A percentile compares a stretch with the other conserved stretches of the same genome.
Evolutionary conservation across 164 flowering plant genomes (phyloP).

Genomic region (Sextonia rubra): DNA sequence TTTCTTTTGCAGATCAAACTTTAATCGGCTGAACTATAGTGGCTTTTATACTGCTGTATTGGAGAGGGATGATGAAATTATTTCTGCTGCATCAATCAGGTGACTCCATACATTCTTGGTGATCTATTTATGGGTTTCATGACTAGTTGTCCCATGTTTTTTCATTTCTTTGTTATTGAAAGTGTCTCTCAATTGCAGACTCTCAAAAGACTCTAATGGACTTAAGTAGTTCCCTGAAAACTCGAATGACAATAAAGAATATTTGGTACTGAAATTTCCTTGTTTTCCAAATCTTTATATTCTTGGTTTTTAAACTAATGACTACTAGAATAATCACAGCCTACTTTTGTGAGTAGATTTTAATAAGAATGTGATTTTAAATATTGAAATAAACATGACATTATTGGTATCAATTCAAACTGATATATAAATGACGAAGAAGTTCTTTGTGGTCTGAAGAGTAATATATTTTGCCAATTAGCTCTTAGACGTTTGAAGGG

Average conservation of each 20-base stretch:
- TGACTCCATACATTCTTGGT: slow-evolving; percentile 13
- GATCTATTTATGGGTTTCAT: neutral
- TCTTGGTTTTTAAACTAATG: neutral
- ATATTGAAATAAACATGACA: no score
- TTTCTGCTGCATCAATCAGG: slow-evolving; percentile 95
- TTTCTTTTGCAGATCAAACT: slow-evolving; percentile 65
- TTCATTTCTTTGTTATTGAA: neutral
- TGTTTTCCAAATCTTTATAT: neutral
- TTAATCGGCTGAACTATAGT: slow-evolving; percentile 67
- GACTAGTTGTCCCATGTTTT: neutral
- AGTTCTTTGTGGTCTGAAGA: no score
- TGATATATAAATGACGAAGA: no score
- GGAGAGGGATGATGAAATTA: slow-evolving; percentile 91
- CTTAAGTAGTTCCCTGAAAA: neutral
- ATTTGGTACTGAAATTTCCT: neutral
- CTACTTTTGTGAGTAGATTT: neutral
- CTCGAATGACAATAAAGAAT: neutral
- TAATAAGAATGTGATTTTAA: neutral
- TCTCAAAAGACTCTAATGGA: neutral
- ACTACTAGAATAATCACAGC: neutral
- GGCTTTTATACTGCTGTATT: slow-evolving; percentile 77
- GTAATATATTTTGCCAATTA: no score
- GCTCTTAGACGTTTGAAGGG: no score
- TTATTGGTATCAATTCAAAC: no score
- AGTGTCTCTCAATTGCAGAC: neutral